Conservation (phyloP, 2,329 filamentous ascomycete genomes). For the Colletotrichum magnum region DNA sequence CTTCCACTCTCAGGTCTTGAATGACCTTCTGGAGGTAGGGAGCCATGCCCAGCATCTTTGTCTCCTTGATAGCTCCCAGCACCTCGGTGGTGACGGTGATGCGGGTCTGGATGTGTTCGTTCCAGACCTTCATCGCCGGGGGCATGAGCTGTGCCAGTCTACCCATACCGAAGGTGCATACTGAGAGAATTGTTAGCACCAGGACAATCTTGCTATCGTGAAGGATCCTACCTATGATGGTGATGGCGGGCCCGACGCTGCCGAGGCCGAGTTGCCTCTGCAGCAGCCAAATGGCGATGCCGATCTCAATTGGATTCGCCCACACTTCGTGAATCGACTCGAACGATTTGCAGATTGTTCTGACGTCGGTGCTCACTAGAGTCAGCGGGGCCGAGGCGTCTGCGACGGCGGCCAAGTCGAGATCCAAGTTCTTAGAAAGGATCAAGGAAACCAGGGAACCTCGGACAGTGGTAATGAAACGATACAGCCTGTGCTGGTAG, state of each 20-base stretch:
- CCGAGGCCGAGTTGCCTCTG: slow-evolving; percentile 50
- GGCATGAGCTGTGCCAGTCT: slow-evolving; percentile 46
- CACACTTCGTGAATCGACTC: slow-evolving; percentile 46
- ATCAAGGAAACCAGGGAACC: slow-evolving; percentile 28
- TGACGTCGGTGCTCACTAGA: slow-evolving; percentile 45
- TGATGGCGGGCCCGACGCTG: slow-evolving; percentile 50
- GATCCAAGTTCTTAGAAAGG: slow-evolving; percentile 22
- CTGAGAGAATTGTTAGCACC: slow-evolving; percentile 17
- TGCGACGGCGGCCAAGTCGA: not conserved
- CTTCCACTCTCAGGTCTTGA: slow-evolving; percentile 39
- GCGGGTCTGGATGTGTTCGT: slow-evolving; percentile 48
- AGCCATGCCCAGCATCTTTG: slow-evolving; percentile 50
- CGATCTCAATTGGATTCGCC: slow-evolving; percentile 49
- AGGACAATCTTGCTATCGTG: not conserved
- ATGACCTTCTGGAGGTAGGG: slow-evolving; percentile 41
- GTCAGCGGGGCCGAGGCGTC: slow-evolving; percentile 40
- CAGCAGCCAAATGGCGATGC: slow-evolving; percentile 50
- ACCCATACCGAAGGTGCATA: slow-evolving; percentile 46
- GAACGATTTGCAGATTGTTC: slow-evolving; percentile 45
- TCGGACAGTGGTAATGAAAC: slow-evolving; percentile 40
- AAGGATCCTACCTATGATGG: slow-evolving; percentile 44
- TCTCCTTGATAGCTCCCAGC: slow-evolving; percentile 48
- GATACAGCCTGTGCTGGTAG: slow-evolving; percentile 51
- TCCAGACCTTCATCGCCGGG: slow-evolving; percentile 47
- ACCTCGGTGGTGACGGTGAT: slow-evolving; percentile 47